These are phyloP conservation scores for Secale cereale DNA, from an alignment of 176 grass and related monocot genomes.

Conservation along the genomic window DNA sequence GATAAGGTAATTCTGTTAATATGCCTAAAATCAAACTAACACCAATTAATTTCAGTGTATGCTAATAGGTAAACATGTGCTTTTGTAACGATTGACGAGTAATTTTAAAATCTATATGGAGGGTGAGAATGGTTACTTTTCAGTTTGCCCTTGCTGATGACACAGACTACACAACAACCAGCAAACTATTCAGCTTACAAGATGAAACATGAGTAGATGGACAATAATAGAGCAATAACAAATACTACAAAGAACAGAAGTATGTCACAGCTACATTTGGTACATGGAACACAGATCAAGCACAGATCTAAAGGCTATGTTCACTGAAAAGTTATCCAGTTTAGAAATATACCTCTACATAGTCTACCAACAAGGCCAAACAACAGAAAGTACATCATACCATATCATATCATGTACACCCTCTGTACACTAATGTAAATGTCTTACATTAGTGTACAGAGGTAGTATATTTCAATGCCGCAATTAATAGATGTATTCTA, in stretches of 20 bases:
- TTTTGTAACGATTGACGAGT: not conserved
- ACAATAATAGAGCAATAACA: not conserved
- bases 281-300: not conserved
- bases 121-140: not conserved
- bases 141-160: conserved; percentile 14
- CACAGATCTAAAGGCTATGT: not conserved
- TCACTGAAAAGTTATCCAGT: not conserved
- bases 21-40: not conserved
- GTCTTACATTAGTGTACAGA: no score
- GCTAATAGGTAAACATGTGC: not conserved
- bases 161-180: not conserved
- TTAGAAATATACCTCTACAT: not conserved
- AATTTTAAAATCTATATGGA: not conserved
- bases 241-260: not conserved
- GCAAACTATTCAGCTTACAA: not conserved
- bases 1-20: not conserved
- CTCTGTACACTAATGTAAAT: no score
- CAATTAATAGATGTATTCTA: not conserved
- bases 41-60: not conserved
- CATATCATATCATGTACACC: not conserved
- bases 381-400: conserved; percentile 3
- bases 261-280: not conserved
- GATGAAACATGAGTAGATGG: not conserved
- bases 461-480: not conserved
- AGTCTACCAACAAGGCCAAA: not conserved